Conservation (phyloP, 1,284 basidiomycete genomes). For the Ceratobasidium sp. region DNA sequence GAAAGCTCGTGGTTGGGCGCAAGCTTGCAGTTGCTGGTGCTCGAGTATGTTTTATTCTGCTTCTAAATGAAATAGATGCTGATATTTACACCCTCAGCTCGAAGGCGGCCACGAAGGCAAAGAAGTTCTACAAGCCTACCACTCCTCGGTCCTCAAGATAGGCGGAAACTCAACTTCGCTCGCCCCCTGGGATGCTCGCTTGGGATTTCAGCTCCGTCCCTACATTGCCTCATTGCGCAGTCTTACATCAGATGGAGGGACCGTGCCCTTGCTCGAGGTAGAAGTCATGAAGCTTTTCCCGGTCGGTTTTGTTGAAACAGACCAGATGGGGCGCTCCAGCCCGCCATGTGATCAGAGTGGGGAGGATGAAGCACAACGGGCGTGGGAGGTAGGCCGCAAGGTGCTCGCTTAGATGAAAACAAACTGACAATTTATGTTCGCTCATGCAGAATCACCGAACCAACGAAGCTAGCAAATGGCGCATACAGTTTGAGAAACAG, state of each 20-base stretch:
- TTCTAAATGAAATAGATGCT: background rate
- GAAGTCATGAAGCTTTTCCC: slow-evolving; percentile 70
- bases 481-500: slow-evolving; percentile 65
- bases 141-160: slow-evolving; percentile 70
- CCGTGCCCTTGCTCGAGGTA: slow-evolving; percentile 80
- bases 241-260: slow-evolving; percentile 84
- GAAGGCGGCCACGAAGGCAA: slow-evolving; percentile 77
- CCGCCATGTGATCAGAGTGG: slow-evolving; percentile 69
- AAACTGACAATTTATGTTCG: background rate
- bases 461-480: slow-evolving; percentile 64
- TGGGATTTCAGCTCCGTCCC: slow-evolving; percentile 74
- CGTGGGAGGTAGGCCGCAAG: slow-evolving; percentile 68
- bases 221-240: slow-evolving; percentile 82
- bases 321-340: slow-evolving; percentile 58
- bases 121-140: slow-evolving; percentile 85
- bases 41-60: slow-evolving; percentile 63
- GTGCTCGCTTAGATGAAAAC: background rate
- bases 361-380: slow-evolving; percentile 70
- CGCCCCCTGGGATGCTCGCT: slow-evolving; percentile 85
- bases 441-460: slow-evolving; percentile 63
- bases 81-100: slow-evolving; percentile 61
- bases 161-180: slow-evolving; percentile 87
- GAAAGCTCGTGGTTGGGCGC: slow-evolving; percentile 76
- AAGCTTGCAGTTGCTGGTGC: slow-evolving; percentile 87
- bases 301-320: slow-evolving; percentile 52